Evolutionary conservation across 768 basidiomycete species (phyloP).

Genomic region (Roridomyces roridus): DNA sequence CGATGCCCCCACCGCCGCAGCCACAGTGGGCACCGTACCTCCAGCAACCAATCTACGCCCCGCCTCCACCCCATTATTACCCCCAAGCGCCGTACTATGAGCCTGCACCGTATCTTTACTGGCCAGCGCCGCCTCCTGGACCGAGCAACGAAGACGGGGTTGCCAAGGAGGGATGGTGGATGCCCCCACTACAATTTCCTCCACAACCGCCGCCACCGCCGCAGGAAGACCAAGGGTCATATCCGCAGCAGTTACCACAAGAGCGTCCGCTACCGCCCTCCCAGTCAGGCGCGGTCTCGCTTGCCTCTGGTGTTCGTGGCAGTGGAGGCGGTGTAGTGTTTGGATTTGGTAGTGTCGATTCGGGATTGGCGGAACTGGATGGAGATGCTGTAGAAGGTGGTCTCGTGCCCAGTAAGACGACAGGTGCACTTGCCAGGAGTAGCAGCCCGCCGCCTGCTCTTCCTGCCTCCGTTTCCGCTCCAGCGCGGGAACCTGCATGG

Average conservation of each 20-base stretch:
- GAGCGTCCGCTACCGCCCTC: slow-evolving; percentile 19
- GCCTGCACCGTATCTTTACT: no score
- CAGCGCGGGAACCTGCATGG: slow-evolving; percentile 3
- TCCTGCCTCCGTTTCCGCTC: not conserved
- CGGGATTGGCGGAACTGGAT: not conserved
- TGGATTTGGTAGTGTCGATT: slow-evolving; percentile 18
- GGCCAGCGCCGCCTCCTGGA: no score
- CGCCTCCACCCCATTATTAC: no score
- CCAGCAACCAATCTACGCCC: no score
- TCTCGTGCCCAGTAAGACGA: slow-evolving; percentile 4
- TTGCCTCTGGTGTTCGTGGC: not conserved
- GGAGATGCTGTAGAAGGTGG: not conserved
- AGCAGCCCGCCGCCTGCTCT: slow-evolving; percentile 8
- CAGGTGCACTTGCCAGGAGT: not conserved
- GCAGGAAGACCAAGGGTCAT: not conserved
- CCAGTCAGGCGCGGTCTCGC: slow-evolving; percentile 17
- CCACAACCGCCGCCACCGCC: no score
- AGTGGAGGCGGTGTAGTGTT: slow-evolving; percentile 8
- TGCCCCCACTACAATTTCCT: no score
- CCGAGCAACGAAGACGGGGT: no score
- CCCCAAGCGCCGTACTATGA: no score
- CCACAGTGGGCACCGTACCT: no score
- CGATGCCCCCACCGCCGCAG: no score
- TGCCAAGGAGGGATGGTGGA: no score
- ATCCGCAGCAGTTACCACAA: not conserved